Percentiles rank a stretch among this genome's conserved stretches.
These are phyloP conservation scores for Laburnicola sp. DNA, from an alignment of 2,329 filamentous ascomycete species.

Conservation along the genomic window DNA sequence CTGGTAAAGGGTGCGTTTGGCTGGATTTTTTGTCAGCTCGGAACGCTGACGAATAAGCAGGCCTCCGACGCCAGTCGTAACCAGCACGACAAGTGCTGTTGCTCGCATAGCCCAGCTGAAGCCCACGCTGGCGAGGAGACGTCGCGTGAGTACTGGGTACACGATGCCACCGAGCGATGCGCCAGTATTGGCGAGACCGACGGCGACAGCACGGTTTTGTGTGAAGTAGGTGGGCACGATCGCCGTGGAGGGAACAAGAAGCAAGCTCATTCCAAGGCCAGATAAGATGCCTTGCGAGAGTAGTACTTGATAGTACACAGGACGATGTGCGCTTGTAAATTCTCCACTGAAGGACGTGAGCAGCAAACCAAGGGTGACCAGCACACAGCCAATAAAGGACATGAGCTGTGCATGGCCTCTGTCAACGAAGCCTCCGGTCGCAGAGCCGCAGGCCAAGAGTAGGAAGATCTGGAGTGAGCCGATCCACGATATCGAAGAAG, in stretches of 20 bases:
- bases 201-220: constrained; percentile 57
- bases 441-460: too few species aligned
- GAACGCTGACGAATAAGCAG: too few species aligned
- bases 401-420: too few species aligned
- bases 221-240: constrained; percentile 44
- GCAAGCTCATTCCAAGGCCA: constrained; percentile 20
- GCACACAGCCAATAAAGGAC: constrained; percentile 36
- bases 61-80: too few species aligned
- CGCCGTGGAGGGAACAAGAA: constrained; percentile 20
- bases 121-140: constrained; percentile 58
- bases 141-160: constrained; percentile 56
- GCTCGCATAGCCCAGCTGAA: constrained; percentile 66
- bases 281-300: constrained; percentile 26
- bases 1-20: too few species aligned
- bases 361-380: constrained; percentile 51
- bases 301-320: constrained; percentile 53
- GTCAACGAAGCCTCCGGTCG: too few species aligned
- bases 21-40: too few species aligned
- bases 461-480: too few species aligned
- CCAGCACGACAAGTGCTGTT: too few species aligned
- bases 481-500: too few species aligned
- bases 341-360: constrained; percentile 54
- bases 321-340: constrained; percentile 6
- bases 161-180: constrained; percentile 51
- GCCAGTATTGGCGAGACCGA: constrained; percentile 51